phyloP scores from a whole-genome alignment of 1,284 basidiomycete genomes.

The Chiua sp. region DNA sequence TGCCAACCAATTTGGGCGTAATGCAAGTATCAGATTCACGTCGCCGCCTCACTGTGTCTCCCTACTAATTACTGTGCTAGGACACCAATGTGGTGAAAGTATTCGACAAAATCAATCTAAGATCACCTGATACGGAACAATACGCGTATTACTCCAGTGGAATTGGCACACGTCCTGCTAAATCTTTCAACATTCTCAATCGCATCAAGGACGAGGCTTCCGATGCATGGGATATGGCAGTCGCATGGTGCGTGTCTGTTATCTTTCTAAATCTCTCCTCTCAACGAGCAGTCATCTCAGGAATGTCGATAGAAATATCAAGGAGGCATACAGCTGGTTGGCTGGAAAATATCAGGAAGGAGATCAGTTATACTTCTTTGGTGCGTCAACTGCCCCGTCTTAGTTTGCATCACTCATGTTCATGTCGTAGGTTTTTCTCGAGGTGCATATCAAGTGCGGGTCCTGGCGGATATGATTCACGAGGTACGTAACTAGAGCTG shows the following conservation, averaged over 20 bases:
- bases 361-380: slow-evolving; percentile 49
- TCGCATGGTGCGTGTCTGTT: background rate
- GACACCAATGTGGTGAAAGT: slow-evolving; percentile 33
- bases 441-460: slow-evolving; percentile 49
- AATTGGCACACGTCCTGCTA: slow-evolving; percentile 31
- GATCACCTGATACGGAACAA: slow-evolving; percentile 9
- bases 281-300: background rate
- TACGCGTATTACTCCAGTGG: slow-evolving; percentile 39
- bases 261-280: background rate
- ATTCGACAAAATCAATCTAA: slow-evolving; percentile 21
- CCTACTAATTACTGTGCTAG: slow-evolving; percentile 12
- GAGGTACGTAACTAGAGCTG: slow-evolving; percentile 24
- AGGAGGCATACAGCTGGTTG: slow-evolving; percentile 47
- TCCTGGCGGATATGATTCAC: slow-evolving; percentile 44
- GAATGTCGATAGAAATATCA: slow-evolving; percentile 22
- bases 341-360: slow-evolving; percentile 41
- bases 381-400: slow-evolving; percentile 20
- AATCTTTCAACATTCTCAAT: slow-evolving; percentile 1
- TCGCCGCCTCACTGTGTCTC: background rate
- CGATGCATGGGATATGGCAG: slow-evolving; percentile 15
- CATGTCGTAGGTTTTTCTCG: slow-evolving; percentile 45
- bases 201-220: slow-evolving; percentile 1
- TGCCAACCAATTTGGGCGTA: background rate
- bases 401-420: background rate
- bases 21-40: background rate